Evolutionary conservation across 2,329 filamentous ascomycete genomes (phyloP).

Genomic region (Elsinoe batatas): DNA sequence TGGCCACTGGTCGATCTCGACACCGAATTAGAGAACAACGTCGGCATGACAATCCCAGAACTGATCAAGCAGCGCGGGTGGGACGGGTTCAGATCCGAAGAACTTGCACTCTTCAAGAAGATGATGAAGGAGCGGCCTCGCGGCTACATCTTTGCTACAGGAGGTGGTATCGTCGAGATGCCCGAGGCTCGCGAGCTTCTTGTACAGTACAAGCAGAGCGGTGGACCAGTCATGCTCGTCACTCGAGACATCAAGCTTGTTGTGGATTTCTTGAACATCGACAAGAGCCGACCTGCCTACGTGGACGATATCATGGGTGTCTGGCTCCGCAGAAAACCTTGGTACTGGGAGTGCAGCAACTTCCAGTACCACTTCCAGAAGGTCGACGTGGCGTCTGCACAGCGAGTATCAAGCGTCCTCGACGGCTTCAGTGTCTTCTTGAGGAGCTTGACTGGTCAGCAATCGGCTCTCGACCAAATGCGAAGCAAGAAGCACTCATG

Average conservation of each 20-base stretch:
- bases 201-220: constrained; percentile 58
- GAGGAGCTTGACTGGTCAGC: constrained; percentile 54
- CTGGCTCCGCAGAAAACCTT: constrained; percentile 78
- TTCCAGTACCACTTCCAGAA: constrained; percentile 81
- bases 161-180: constrained; percentile 84
- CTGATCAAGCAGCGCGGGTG: constrained; percentile 72
- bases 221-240: constrained; percentile 78
- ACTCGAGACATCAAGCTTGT: constrained; percentile 81
- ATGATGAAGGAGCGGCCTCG: constrained; percentile 64
- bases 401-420: constrained; percentile 27
- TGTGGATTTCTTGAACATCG: constrained; percentile 76
- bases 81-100: constrained; percentile 76
- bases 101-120: constrained; percentile 62
- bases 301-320: constrained; percentile 86
- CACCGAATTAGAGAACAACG: constrained; percentile 66
- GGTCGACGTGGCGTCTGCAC: constrained; percentile 33
- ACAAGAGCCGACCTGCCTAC: constrained; percentile 87
- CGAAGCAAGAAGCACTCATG: constrained; percentile 65
- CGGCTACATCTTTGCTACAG: constrained; percentile 82
- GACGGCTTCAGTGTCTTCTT: constrained; percentile 59
- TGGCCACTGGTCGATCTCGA: constrained; percentile 81
- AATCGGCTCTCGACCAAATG: constrained; percentile 45
- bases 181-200: constrained; percentile 69
- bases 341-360: constrained; percentile 90
- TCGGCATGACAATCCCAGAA: constrained; percentile 71